Percentiles rank a stretch among this genome's conserved stretches.
Conservation (phyloP, 2,329 filamentous ascomycete species). For the Albifimbria verrucaria region DNA sequence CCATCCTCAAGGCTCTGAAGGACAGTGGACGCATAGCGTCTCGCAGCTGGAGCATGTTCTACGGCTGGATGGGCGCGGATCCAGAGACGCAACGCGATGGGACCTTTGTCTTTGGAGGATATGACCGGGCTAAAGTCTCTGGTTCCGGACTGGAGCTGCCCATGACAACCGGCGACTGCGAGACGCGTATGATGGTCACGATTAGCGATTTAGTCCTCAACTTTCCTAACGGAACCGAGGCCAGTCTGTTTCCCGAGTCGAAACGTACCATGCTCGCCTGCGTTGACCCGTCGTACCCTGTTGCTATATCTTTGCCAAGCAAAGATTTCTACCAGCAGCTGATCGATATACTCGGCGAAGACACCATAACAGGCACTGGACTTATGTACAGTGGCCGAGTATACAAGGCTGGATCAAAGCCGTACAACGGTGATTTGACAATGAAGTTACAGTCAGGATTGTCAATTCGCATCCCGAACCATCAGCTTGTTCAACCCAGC, state of each 20-base stretch:
- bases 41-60: not conserved
- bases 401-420: not conserved
- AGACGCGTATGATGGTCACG: not conserved
- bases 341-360: not conserved
- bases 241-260: not conserved
- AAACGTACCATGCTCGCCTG: not conserved
- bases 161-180: not conserved
- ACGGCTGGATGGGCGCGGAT: not conserved
- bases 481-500: constrained; percentile 10
- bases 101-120: not conserved
- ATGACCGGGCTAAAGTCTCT: not conserved
- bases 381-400: not conserved
- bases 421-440: constrained; percentile 5
- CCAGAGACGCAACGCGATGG: not conserved
- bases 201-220: not conserved
- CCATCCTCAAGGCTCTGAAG: not conserved
- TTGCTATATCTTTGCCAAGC: not conserved
- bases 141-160: not conserved
- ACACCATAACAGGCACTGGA: not conserved
- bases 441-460: constrained; percentile 3
- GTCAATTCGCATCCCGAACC: constrained; percentile 9
- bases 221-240: not conserved
- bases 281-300: not conserved
- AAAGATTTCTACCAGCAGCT: not conserved
- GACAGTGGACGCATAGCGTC: not conserved